Evolutionary conservation across 192 early-diverging fungal species (phyloP), one percentile per base, ranked within the genome.

Genomic region (Chytriomyces sp.): DNA sequence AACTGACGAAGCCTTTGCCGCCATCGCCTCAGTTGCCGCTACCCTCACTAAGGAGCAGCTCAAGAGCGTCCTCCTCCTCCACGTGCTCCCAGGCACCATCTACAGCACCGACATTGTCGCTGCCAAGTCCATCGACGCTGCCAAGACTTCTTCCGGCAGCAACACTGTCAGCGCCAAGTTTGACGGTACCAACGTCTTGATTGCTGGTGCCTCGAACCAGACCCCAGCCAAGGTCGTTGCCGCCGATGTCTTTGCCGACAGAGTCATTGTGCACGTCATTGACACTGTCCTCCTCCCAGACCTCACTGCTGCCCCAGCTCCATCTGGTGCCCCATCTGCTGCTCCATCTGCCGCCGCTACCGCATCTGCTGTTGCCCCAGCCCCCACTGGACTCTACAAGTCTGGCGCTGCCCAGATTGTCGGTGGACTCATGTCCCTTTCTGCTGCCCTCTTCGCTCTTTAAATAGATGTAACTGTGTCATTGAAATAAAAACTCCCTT

Each of bases 221-320:
- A 24, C 64, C 11, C 60, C 80, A 35, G 86, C 83, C 48, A 84
- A 45, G 16, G 81, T 87, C 59, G 61, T 69, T 64, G 67, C 67
- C 35, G 77, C 84, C 26, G 83, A 87, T 67, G 76, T 85, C 24
- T 65, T 86, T n/a, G 49, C 78, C 66, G 57, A 65, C 49, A 62
- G 66, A 11, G 82, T 83, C 57, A 72, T 86, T 59, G 69, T 85
- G 24, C 86, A 87, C 76, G 74, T 87, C n/a, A 82, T 87, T 47
- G 86, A 87, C 81, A 77, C 76, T 18, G 86, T 87, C 35, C 53
- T 87, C 23, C 46, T 87, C 24, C 83, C 81, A 50, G 50, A 64
- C 61, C 45, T 80, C 49, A 60, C 44, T 57, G 26, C 57, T 60
- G 47, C 66, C 43, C 59, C 67, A 23, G 67, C 57, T 4, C 6